Evolutionary conservation across 768 basidiomycete species (phyloP).

Genomic region (Leccinum imitatum): DNA sequence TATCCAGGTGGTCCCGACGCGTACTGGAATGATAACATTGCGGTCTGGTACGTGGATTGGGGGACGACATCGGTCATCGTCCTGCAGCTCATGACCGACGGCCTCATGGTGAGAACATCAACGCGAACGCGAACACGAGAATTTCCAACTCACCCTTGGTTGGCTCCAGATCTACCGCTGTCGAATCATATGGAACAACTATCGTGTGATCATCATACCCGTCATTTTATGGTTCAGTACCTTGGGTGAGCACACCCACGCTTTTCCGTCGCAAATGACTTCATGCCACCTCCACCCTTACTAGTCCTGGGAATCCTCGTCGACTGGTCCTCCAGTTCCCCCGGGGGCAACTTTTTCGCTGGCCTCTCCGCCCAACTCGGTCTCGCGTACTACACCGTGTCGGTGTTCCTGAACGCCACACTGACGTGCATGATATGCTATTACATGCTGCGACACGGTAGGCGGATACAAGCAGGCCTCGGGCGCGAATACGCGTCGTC

Average conservation of each 20-base stretch:
- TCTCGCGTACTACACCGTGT: conserved; percentile 18
- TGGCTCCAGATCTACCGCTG: conserved; percentile 40
- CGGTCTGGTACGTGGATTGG: conserved; percentile 30
- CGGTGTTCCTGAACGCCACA: conserved; percentile 16
- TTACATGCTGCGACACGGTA: conserved; percentile 13
- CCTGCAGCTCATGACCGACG: conserved; percentile 38
- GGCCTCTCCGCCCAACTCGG: conserved; percentile 12
- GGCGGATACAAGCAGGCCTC: conserved; percentile 4
- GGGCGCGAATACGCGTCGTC: conserved; percentile 17
- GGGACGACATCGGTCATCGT: conserved; percentile 26
- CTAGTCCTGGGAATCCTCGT: conserved; percentile 21
- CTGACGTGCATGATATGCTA: conserved; percentile 27
- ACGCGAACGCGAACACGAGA: background rate
- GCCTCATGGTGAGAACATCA: conserved; percentile 17
- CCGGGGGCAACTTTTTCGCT: conserved; percentile 19
- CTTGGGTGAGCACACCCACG: conserved; percentile 15
- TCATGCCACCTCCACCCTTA: background rate
- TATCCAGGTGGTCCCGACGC: conserved; percentile 36
- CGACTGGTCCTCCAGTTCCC: conserved; percentile 12
- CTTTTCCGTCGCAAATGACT: background rate
- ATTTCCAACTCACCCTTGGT: conserved; percentile 2
- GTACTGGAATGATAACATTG: conserved; percentile 29
- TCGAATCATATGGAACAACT: conserved; percentile 33
- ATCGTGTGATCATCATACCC: conserved; percentile 14
- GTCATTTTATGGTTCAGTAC: conserved; percentile 23